These are phyloP conservation scores for Handroanthus guayacan DNA, from an alignment of 257 asterid species.

Conservation along the genomic window DNA sequence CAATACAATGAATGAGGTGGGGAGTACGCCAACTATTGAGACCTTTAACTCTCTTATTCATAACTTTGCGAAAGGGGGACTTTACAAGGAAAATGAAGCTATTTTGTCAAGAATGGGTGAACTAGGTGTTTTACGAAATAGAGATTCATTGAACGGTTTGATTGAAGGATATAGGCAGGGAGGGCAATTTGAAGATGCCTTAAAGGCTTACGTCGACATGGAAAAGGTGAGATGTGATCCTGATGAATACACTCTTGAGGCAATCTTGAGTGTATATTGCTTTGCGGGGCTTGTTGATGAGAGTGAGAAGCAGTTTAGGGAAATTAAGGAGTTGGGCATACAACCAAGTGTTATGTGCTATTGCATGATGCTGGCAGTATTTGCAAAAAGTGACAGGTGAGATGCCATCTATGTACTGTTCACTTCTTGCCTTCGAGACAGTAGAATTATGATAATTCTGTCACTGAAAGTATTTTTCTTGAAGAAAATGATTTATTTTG, in stretches of 20 bases:
- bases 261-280: conserved; percentile 92
- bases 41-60: conserved; percentile 83
- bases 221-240: conserved; percentile 91
- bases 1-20: conserved; percentile 93
- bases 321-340: conserved; percentile 83
- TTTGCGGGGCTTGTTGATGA: conserved; percentile 92
- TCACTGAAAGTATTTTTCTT: background rate
- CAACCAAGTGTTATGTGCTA: conserved; percentile 94
- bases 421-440: conserved; percentile 22
- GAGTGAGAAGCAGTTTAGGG: conserved; percentile 86
- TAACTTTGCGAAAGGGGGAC: conserved; percentile 85
- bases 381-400: conserved; percentile 82
- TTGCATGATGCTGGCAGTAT: conserved; percentile 91
- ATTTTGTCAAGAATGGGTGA: conserved; percentile 75
- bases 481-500: background rate
- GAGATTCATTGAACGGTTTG: conserved; percentile 75
- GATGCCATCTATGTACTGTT: conserved; percentile 33
- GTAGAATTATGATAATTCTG: background rate
- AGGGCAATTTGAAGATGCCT: conserved; percentile 90
- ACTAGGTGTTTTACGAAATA: conserved; percentile 63
- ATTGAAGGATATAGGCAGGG: conserved; percentile 94
- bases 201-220: conserved; percentile 93
- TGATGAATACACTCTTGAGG: conserved; percentile 94
- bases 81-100: conserved; percentile 90
- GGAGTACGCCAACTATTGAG: conserved; percentile 76